Base-by-base conservation (phyloP, 2,329 filamentous ascomycete species). In the Kalmusia sp. region DNA sequence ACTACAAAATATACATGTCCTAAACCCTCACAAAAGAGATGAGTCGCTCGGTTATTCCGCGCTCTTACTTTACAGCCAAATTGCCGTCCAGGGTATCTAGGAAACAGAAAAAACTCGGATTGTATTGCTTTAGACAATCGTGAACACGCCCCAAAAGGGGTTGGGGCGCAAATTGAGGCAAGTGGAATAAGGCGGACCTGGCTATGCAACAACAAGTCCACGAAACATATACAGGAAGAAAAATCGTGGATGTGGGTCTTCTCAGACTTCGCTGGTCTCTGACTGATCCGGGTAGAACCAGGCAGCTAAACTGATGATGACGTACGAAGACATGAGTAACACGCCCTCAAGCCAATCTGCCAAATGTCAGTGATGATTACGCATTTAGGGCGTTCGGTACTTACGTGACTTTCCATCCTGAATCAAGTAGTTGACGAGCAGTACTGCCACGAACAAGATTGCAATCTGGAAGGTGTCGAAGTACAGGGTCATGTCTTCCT, bases 391-490 rank as follows among this genome's bases (percentile, higher is more conserved):
- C 4, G 15, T 14, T 14, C 12, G n/a, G 12, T 25, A 69, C 68
- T 68, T 71, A 75, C 68, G 69, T 54, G 80, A 83, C 61, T 84
- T 84, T 47, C 83, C 82, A 59, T 86, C 84, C 55, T 81, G 79
- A 40, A 87, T 87, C 15, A 87, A 76, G 62, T 87, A 87, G 67
- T 87, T 87, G 38, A 87, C 83, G 58, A 85, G 61, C 44, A 81
- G 69, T n/a, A 81, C 75, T 28, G 71, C 74, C 21, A 87, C 81
- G 54, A 88, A 87, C 1, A 87, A 72, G 1, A 84, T 75, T 2
- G 81, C 89, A 12, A 96, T 87, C 76, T 96, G 91, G 79, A 97
- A 97, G 1, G 87, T 87, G 68, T 96, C 91, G 70, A 96, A 95
- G 71, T 88, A 88, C 4, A 96, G 82, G 17, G 87, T 91, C 91